Percentiles rank a stretch among this genome's conserved stretches.
Conservation (phyloP, 441 rosid species). For the Jatropha multifida region DNA sequence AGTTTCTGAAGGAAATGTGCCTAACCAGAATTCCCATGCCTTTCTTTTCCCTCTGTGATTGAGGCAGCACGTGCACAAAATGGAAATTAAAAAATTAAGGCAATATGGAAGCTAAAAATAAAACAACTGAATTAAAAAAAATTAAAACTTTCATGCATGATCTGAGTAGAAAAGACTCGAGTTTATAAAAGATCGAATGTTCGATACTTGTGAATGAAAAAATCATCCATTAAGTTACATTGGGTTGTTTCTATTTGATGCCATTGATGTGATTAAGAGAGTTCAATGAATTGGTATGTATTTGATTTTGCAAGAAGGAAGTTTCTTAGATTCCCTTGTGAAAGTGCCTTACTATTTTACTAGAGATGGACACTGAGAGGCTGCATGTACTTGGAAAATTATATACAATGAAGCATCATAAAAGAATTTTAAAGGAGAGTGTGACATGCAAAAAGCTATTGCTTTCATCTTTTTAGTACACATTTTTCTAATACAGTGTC, state of each 20-base stretch:
- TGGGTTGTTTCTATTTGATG: background rate
- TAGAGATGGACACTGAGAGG: background rate
- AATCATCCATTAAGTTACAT: too few species aligned
- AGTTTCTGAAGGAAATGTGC: background rate
- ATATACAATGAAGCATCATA: slow-evolving; percentile 15
- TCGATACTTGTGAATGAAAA: too few species aligned
- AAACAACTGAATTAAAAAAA: too few species aligned
- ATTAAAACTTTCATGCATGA: too few species aligned
- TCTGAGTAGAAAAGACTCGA: too few species aligned
- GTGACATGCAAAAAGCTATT: background rate
- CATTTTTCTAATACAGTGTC: background rate
- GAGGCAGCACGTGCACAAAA: slow-evolving; percentile 24
- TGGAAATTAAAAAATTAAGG: background rate
- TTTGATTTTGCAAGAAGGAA: slow-evolving; percentile 20
- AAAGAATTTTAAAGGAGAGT: background rate
- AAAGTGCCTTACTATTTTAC: slow-evolving; percentile 7
- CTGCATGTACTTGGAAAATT: background rate
- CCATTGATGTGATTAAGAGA: background rate
- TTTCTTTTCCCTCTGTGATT: slow-evolving; percentile 25
- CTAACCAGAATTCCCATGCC: background rate
- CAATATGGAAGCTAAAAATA: too few species aligned
- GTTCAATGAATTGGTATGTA: slow-evolving; percentile 6
- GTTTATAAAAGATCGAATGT: too few species aligned
- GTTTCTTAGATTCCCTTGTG: slow-evolving; percentile 17
- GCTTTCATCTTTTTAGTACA: slow-evolving; percentile 3